A percentile compares a stretch with the other conserved stretches of the same genome.
Conservation (phyloP, 306 rosid species). For the Erythrophleum fordii region DNA sequence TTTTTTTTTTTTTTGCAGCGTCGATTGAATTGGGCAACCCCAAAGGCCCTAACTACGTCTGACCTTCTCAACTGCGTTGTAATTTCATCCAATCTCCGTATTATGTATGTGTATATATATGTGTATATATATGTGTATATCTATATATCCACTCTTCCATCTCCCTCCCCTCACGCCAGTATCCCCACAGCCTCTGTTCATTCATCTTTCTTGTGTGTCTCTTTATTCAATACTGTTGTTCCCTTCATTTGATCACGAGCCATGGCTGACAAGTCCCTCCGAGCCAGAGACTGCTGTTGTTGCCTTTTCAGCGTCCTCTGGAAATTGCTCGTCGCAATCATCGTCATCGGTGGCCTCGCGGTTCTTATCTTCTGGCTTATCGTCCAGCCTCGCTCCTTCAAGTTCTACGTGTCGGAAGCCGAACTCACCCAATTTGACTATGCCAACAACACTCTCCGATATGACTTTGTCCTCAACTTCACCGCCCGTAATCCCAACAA, state of each 20-base stretch:
- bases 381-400: constrained; percentile 60
- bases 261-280: background rate
- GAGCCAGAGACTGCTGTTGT: constrained; percentile 21
- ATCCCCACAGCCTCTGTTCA: background rate
- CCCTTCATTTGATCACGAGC: background rate
- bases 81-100: background rate
- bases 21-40: too few relatives aligned
- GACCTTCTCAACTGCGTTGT: background rate
- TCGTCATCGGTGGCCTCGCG: constrained; percentile 46
- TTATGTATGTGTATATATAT: too few relatives aligned
- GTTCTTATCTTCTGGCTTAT: constrained; percentile 65
- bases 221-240: too few relatives aligned
- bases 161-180: background rate
- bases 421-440: constrained; percentile 57
- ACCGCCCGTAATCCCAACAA: constrained; percentile 59
- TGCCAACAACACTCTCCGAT: constrained; percentile 45
- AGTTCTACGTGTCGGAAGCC: constrained; percentile 57
- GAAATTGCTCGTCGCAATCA: constrained; percentile 51
- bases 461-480: constrained; percentile 49
- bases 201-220: background rate
- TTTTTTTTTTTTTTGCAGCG: background rate
- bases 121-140: too few relatives aligned
- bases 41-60: background rate
- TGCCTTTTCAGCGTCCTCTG: constrained; percentile 60
- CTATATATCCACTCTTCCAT: background rate